Conservation (phyloP, 2,329 filamentous ascomycete species). For the Hypoxylon sp. region DNA sequence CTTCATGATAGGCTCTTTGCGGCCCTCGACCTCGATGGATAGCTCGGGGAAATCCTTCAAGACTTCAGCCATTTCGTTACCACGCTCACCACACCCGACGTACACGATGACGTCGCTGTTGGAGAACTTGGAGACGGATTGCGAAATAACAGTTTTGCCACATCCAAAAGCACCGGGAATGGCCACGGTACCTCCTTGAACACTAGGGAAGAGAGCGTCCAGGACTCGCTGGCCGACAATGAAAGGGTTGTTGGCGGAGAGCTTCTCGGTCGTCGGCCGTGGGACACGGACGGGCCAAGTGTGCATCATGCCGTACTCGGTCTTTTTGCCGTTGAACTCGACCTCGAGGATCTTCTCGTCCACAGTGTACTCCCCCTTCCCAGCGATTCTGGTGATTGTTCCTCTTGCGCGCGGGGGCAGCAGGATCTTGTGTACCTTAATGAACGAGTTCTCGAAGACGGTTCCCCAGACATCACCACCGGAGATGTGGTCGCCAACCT, state of each 20-base stretch:
- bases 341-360: constrained; percentile 94
- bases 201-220: constrained; percentile 95
- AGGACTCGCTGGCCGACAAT: constrained; percentile 97
- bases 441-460: constrained; percentile 95
- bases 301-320: constrained; percentile 98
- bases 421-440: constrained; percentile 93
- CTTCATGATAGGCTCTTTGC: constrained; percentile 99
- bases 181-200: constrained; percentile 96
- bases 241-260: constrained; percentile 89
- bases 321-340: constrained; percentile 97
- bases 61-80: constrained; percentile 99
- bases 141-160: constrained; percentile 98
- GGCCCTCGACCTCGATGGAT: constrained; percentile 92
- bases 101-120: constrained; percentile 99
- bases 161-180: constrained; percentile 99
- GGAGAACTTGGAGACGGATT: constrained; percentile 99
- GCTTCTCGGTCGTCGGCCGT: constrained; percentile 91
- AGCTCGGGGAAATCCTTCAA: constrained; percentile 99
- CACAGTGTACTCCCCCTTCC: constrained; percentile 93
- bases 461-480: constrained; percentile 96
- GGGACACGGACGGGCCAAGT: constrained; percentile 98
- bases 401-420: constrained; percentile 91
- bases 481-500: constrained; percentile 97
- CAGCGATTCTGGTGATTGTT: constrained; percentile 90
- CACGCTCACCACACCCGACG: constrained; percentile 90